phyloP scores from a whole-genome alignment of 2,329 filamentous ascomycete species.

The Delphinella strobiligena region DNA sequence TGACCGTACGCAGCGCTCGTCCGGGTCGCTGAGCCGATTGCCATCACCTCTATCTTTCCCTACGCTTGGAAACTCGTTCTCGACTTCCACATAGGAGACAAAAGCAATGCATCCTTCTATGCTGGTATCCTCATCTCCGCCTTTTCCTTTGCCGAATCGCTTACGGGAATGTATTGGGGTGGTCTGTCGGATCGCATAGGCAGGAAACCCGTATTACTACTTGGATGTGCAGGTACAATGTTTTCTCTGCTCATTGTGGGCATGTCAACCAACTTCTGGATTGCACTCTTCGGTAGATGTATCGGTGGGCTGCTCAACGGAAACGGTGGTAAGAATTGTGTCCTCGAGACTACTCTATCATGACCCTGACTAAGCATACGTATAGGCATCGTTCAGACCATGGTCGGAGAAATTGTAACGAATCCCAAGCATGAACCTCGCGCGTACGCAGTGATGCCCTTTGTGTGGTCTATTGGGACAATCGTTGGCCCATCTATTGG shows the following conservation, averaged over 20 bases:
- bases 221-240: constrained; percentile 74
- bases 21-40: constrained; percentile 83
- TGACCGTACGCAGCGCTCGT: constrained; percentile 57
- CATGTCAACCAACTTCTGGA: constrained; percentile 70
- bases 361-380: not conserved
- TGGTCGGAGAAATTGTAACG: constrained; percentile 79
- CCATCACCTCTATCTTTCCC: constrained; percentile 84
- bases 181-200: constrained; percentile 69
- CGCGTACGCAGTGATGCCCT: constrained; percentile 86
- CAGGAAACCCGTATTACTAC: constrained; percentile 70
- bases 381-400: constrained; percentile 50
- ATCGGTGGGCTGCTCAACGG: constrained; percentile 78
- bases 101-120: constrained; percentile 72
- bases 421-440: constrained; percentile 81
- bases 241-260: constrained; percentile 74
- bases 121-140: constrained; percentile 79
- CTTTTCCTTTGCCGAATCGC: constrained; percentile 69
- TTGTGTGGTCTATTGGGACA: constrained; percentile 83
- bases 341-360: too few species aligned
- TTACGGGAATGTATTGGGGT: constrained; percentile 85
- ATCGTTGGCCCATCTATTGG: constrained; percentile 84
- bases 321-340: constrained; percentile 55
- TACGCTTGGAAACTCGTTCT: constrained; percentile 81
- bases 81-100: constrained; percentile 58
- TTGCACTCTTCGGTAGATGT: constrained; percentile 64